These are phyloP conservation scores for Aspergillus affinis DNA, from an alignment of 495 filamentous ascomycete species.

Conservation along the genomic window DNA sequence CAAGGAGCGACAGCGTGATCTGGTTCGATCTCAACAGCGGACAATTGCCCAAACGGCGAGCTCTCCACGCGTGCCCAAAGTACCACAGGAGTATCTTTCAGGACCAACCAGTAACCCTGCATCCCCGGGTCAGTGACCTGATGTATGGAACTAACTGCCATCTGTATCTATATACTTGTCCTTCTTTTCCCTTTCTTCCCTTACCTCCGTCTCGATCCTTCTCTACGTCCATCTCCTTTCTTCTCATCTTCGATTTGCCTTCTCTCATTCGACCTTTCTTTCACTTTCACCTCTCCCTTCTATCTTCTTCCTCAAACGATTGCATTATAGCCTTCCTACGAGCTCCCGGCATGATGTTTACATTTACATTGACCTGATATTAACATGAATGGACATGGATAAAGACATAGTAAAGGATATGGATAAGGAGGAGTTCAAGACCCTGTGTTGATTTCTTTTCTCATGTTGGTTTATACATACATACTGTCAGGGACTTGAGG, in stretches of 20 bases:
- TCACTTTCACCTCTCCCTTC: neutral
- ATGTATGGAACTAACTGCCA: neutral
- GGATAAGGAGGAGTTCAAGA: neutral
- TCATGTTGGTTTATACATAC: neutral
- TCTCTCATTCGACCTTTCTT: neutral
- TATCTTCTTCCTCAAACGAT: neutral
- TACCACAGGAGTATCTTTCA: constrained; percentile 55
- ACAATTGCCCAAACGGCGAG: constrained; percentile 40
- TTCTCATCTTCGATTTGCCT: no score
- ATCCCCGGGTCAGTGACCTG: constrained; percentile 31
- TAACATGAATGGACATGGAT: neutral
- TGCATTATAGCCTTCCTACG: neutral
- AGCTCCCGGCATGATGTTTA: neutral
- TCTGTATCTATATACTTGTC: neutral
- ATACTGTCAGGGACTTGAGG: neutral
- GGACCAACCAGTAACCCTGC: constrained; percentile 41
- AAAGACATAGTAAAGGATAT: neutral
- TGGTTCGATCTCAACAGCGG: constrained; percentile 53
- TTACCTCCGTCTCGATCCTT: neutral
- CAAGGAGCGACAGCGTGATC: constrained; percentile 59
- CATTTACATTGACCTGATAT: neutral
- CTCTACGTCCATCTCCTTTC: neutral
- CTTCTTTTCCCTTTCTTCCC: neutral
- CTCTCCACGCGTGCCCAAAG: constrained; percentile 63
- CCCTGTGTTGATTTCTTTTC: neutral